A percentile compares a stretch with the other conserved stretches of the same genome.
Conservation (phyloP, 2,329 filamentous ascomycete species). For the Monosporascus sp. region DNA sequence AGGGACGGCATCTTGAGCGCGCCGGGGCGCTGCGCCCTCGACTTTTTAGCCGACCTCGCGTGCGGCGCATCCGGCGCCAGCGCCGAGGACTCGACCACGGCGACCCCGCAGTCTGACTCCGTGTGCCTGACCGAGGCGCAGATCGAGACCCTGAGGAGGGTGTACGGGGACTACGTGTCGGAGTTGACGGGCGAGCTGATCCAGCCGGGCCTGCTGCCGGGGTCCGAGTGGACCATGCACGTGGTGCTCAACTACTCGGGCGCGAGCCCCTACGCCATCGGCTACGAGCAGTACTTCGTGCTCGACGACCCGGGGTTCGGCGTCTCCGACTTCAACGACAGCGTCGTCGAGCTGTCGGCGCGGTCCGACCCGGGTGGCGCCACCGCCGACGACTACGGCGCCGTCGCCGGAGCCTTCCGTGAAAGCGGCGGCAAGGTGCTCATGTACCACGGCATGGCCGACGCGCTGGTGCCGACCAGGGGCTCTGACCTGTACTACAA, state of each 20-base stretch:
- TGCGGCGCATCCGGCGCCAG: neutral
- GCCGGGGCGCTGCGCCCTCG: conserved; percentile 39
- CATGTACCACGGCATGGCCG: conserved; percentile 40
- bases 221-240: conserved; percentile 37
- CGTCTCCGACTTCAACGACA: conserved; percentile 28
- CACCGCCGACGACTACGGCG: conserved; percentile 33
- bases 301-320: conserved; percentile 33
- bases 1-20: conserved; percentile 44
- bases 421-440: conserved; percentile 37
- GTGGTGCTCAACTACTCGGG: conserved; percentile 25
- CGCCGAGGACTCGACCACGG: conserved; percentile 1
- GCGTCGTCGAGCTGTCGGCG: conserved; percentile 25
- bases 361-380: conserved; percentile 30
- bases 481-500: conserved; percentile 31
- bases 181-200: conserved; percentile 28
- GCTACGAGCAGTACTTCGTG: conserved; percentile 35
- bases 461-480: conserved; percentile 35
- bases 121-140: conserved; percentile 39
- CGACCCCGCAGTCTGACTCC: conserved; percentile 12
- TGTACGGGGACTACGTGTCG: conserved; percentile 23
- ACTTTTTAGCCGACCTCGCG: conserved; percentile 17
- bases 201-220: conserved; percentile 39
- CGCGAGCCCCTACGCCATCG: conserved; percentile 28
- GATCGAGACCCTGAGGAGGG: conserved; percentile 29
- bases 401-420: conserved; percentile 34